These are phyloP conservation scores for Rubroshorea leprosula DNA, from an alignment of 345 rosid genomes.

Conservation along the genomic window DNA sequence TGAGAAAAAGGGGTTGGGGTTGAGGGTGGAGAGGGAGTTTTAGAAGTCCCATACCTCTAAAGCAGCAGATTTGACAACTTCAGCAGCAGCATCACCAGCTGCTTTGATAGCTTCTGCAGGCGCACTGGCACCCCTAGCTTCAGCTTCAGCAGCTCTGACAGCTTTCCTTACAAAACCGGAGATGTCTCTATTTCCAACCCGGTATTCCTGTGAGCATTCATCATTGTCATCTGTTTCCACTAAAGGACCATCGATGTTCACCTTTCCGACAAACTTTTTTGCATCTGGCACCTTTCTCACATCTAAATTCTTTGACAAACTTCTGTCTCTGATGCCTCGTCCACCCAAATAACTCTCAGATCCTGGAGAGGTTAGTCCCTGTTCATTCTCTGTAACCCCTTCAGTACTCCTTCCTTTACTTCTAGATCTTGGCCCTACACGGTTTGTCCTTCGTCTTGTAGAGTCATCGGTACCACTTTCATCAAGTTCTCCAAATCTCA, in stretches of 20 bases:
- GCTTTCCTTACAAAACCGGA: conserved; percentile 75
- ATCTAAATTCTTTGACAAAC: conserved; percentile 42
- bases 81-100: conserved; percentile 93
- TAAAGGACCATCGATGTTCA: conserved; percentile 34
- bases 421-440: conserved; percentile 53
- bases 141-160: conserved; percentile 88
- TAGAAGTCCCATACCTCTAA: conserved; percentile 46
- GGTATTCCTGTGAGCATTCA: conserved; percentile 75
- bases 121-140: conserved; percentile 87
- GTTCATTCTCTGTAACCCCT: conserved; percentile 52
- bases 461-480: conserved; percentile 75
- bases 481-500: conserved; percentile 53
- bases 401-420: conserved; percentile 69
- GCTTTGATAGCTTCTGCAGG: conserved; percentile 86
- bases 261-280: conserved; percentile 35
- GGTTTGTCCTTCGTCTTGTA: conserved; percentile 52
- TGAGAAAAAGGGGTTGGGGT: background rate
- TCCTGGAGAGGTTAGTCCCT: conserved; percentile 51
- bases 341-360: conserved; percentile 51
- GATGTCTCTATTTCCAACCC: conserved; percentile 73
- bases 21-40: background rate
- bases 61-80: conserved; percentile 90
- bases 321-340: conserved; percentile 49
- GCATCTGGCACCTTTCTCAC: conserved; percentile 45
- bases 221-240: conserved; percentile 63